Evolutionary conservation across 2,329 filamentous ascomycete species (phyloP), one percentile per base, ranked within the genome.

Genomic region (Dactylellina parvicollis): DNA sequence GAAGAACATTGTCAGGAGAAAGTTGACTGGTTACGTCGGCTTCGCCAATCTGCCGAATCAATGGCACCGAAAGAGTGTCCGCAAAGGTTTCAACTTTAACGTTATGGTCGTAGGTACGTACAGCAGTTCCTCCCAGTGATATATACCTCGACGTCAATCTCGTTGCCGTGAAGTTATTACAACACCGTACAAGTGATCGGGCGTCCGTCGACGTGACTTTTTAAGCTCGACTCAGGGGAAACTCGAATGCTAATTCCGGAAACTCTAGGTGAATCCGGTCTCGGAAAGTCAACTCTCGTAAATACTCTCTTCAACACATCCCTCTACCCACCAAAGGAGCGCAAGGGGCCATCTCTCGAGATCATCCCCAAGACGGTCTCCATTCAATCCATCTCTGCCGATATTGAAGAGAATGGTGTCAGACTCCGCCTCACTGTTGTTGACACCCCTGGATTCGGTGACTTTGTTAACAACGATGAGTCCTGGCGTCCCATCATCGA

Each of bases 11-110:
- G 94, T 99, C 79, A 92, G 95, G 83, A 89, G 95, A 83, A 99
- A 99, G 86, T 86, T 99, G 81, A 98, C 95, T 55, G 95, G 95
- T 80, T 99, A 98, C 80, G 95, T 99, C 80, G 95, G 95, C 77
- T 99, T 99, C 80, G 95, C 95, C 82, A 99, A 99, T 82, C 84
- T 99, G 81, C 95, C 95, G 76, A 99, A 99, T 85, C 95, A 99
- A 84, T 99, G 95, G 95, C 95, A 99, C 86, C 94, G 95, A 83
- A 99, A 99, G 90, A 97, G 93, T 88, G 95, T 99, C 80, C 92
- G 95, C 81, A 99, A 99, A 84, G 95, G 95, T 75, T 99, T 99
- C 88, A 99, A 98, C 88, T 99, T 99, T 87, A 99, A 99, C 82
- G 95, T 99, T 78, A 99, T 99, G 95, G 95, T 99, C 83, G 95